Evolutionary conservation across 371 early-diverging fungal genomes (phyloP), one percentile per base, ranked within the genome.

Genomic region (Mortierella sp.): DNA sequence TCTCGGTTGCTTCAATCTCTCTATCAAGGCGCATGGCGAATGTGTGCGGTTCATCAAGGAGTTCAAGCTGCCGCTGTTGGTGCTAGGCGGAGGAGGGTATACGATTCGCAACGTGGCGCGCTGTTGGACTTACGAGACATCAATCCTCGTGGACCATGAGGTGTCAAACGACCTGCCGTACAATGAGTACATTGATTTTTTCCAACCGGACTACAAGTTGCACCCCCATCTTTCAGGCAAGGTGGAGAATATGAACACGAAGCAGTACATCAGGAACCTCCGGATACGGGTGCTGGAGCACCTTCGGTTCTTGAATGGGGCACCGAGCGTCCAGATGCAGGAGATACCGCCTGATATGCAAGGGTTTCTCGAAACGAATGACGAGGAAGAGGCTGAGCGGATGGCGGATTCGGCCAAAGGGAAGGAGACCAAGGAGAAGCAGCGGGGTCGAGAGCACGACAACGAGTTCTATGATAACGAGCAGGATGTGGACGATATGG

Each of bases 41-140:
- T 99, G 99, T 77, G 97, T 99, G 10, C 94, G 95, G 75, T 99
- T 95, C 87, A 95, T 99, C 79, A 98, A 97, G 81, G 93, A 91
- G 21, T 97, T 99, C 83, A 95, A 96, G 77, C 90, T 99, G 70
- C 99, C 99, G 8, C 88, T 98, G 85, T 88, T 99, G 78, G 92
- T 99, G 68, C 91, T 99, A 4, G 99, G 99, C 70, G 99, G 99
- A 49, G 99, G 99, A 72, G 99, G 99, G 2, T 99, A 99, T 86
- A 99, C 99, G 0, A 97, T 99, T 83, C 95, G 98, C 77, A 99
- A 99, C 88, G 99, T 99, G 0, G 95, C 98, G 16, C 92, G 99
- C 65, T 95, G 97, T 18, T 99, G 99, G 99, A 96, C 98, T 0
- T 99, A 98, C 88, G 99, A 99, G 87, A 99, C 99, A 1, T 95